These are phyloP conservation scores for Circinella umbellata DNA, from an alignment of 371 early-diverging fungal species.

Conservation along the genomic window DNA sequence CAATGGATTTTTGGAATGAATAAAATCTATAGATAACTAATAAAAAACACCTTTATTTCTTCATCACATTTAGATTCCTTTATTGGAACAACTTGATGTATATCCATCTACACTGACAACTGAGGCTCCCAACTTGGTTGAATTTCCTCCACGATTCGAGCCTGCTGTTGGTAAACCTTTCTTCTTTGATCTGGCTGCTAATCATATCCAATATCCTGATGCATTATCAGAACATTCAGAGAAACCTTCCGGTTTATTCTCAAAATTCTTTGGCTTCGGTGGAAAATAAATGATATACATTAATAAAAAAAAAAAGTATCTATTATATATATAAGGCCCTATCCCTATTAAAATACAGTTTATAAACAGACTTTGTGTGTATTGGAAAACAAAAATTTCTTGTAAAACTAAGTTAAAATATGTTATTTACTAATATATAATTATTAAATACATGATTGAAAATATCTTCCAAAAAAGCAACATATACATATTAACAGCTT, in stretches of 20 bases:
- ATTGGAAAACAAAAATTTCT: too few species aligned
- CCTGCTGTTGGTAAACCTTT: conserved; percentile 80
- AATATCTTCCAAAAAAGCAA: too few species aligned
- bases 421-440: too few species aligned
- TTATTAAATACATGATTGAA: too few species aligned
- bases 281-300: conserved; percentile 12
- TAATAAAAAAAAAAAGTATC: too few species aligned
- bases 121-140: conserved; percentile 53
- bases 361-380: too few species aligned
- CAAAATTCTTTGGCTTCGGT: conserved; percentile 44
- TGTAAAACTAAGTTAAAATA: too few species aligned
- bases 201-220: conserved; percentile 69
- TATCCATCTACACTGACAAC: conserved; percentile 54
- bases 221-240: conserved; percentile 32
- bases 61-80: conserved; percentile 29
- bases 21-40: too few species aligned
- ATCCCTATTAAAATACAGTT: too few species aligned
- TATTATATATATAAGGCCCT: too few species aligned
- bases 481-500: too few species aligned
- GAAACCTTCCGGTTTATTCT: conserved; percentile 30
- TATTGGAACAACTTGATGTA: conserved; percentile 54
- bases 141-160: conserved; percentile 71
- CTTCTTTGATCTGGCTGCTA: conserved; percentile 82
- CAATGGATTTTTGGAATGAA: too few species aligned
- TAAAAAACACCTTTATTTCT: neutral